These are phyloP conservation scores for Sextonia rubra DNA, from an alignment of 164 flowering plant species.

Conservation along the genomic window DNA sequence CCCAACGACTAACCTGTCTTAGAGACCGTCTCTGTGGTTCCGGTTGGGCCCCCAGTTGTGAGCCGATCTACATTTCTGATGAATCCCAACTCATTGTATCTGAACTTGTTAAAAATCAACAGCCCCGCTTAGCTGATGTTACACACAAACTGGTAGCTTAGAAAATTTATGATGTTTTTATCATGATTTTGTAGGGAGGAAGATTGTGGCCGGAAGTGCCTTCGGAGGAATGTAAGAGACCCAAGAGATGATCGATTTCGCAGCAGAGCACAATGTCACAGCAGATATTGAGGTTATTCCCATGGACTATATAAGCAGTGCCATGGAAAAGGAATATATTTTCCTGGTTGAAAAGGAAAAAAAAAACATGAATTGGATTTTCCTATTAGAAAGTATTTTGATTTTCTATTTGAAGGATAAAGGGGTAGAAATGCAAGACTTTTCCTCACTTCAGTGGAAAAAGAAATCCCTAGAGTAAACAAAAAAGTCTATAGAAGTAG, in stretches of 20 bases:
- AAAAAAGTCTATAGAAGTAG: no score
- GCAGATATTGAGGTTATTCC: conserved; percentile 47
- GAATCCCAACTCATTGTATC: background rate
- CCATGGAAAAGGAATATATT: conserved; percentile 29
- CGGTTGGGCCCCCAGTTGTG: background rate
- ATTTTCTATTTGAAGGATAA: no score
- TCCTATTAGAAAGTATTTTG: no score
- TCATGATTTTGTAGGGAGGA: conserved; percentile 34
- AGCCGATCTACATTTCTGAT: background rate
- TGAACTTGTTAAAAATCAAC: background rate
- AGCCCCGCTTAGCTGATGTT: background rate
- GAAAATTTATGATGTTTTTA: background rate
- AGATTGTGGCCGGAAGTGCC: conserved; percentile 37
- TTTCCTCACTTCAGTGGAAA: no score
- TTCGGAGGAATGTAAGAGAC: conserved; percentile 60
- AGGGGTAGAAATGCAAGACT: no score
- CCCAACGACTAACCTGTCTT: no score
- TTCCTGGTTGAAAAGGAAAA: no score
- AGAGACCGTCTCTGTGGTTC: no score
- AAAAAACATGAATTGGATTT: no score
- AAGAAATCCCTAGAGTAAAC: no score
- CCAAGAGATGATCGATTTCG: conserved; percentile 61
- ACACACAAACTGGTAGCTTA: background rate
- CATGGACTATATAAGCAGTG: conserved; percentile 44
- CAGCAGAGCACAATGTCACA: conserved; percentile 40